Base-by-base conservation (phyloP, 2,329 filamentous ascomycete genomes). In the Helminthosporium solani region DNA sequence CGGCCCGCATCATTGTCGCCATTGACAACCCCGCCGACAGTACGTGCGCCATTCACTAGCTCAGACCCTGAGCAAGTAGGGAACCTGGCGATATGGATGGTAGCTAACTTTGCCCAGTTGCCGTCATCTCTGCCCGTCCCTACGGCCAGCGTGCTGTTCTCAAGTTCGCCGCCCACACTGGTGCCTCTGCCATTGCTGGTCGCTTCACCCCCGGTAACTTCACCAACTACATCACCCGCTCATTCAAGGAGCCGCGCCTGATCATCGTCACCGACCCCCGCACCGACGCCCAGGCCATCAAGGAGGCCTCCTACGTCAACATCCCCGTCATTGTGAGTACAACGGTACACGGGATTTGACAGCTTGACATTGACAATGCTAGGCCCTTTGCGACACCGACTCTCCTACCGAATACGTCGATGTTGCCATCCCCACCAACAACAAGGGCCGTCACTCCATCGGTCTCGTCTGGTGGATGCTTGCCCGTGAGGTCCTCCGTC, bases 211-310 rank as follows among this genome's bases (percentile, higher is more conserved):
- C 94, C 75, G 94, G 94, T 88, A 96, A 92, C 79, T 99, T 99
- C 87, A 99, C 94, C 84, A 99, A 99, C 86, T 99, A 99, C 88
- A 99, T 99, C 87, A 99, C 95, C 78, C 92, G 94, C 73, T 97
- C 94, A 61, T 99, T 99, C 90, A 96, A 96, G 87, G 94, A 99
- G 84, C 94, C 94, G 74, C 95, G 95, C 78, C 84, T 99, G 73
- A 97, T 99, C 79, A 86, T 99, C 75, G 94, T 99, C 72, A 99
- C 94, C 80, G 94, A 99, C 78, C 94, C 94, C 70, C 92, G 95
- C 79, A 99, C 95, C 82, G 94, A 99, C 72, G 90, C 94, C 75
- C 94, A 99, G 86, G 94, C 94, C 73, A 99, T 99, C 86, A 97
- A 96, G 87, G 94, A 99, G 84, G 94, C 95, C 75, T 94, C 87